These are phyloP conservation scores for Trichoderma gamsii DNA, from an alignment of 495 filamentous ascomycete species.

Conservation along the genomic window DNA sequence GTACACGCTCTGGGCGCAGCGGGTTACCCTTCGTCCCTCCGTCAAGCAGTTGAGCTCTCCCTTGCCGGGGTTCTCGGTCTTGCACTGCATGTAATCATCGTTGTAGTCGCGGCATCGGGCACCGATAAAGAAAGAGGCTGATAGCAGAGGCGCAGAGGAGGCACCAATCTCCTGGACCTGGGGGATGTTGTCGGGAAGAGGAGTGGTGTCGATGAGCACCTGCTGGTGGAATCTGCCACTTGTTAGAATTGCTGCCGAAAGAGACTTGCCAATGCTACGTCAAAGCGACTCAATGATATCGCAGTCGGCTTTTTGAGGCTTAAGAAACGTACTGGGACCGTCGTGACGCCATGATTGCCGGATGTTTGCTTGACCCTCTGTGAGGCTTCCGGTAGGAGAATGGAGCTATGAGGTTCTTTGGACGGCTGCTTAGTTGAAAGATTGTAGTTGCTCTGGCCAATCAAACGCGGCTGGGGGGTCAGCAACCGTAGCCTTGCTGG, in stretches of 20 bases:
- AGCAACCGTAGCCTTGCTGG: constrained; percentile 8
- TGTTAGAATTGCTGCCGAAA: constrained; percentile 21
- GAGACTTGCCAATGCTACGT: not conserved
- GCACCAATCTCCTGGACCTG: constrained; percentile 85
- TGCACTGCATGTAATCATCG: constrained; percentile 99
- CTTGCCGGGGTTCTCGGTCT: constrained; percentile 76
- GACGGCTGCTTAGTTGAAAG: constrained; percentile 2
- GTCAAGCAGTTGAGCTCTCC: constrained; percentile 93
- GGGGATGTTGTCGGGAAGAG: constrained; percentile 85
- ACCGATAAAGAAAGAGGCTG: constrained; percentile 95
- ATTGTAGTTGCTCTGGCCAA: constrained; percentile 1
- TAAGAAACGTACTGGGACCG: constrained; percentile 42
- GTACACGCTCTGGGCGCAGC: constrained; percentile 94
- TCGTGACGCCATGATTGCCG: constrained; percentile 29
- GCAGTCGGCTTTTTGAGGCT: constrained; percentile 8
- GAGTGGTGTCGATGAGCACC: constrained; percentile 90
- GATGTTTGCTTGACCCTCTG: constrained; percentile 17
- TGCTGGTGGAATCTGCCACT: constrained; percentile 79
- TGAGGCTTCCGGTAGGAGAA: constrained; percentile 4
- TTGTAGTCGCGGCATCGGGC: constrained; percentile 91
- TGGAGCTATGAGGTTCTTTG: constrained; percentile 6
- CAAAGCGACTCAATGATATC: not conserved
- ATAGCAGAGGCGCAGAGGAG: constrained; percentile 83
- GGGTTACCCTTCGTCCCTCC: constrained; percentile 91
- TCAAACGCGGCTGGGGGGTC: not conserved